Percentiles rank a stretch among this genome's conserved stretches.
Evolutionary conservation across 1,139 yeast species (phyloP).

Genomic region (Arxiozyma heterogenica): DNA sequence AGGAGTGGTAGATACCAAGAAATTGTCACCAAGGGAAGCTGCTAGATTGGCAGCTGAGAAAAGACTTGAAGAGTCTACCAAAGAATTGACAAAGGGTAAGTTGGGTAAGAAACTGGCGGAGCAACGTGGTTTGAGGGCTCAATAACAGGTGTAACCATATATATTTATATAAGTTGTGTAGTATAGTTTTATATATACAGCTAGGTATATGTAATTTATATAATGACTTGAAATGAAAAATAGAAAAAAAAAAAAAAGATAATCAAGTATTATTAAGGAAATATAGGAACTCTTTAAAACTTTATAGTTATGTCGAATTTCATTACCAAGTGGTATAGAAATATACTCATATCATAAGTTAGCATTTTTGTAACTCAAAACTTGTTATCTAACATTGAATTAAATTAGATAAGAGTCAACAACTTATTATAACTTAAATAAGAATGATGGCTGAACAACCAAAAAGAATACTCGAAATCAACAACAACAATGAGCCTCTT

Average conservation of each 20-base stretch:
- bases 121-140: slow-evolving; percentile 15
- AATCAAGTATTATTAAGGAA: not conserved
- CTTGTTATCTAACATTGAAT: too few relatives aligned
- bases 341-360: not conserved
- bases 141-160: not conserved
- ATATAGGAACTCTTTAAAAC: not conserved
- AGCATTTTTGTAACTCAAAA: too few relatives aligned
- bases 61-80: slow-evolving; percentile 19
- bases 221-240: not conserved
- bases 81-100: slow-evolving; percentile 21
- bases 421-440: too few relatives aligned
- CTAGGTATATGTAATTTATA: too few relatives aligned
- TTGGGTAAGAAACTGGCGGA: slow-evolving; percentile 25
- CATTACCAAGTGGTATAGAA: not conserved
- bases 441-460: not conserved
- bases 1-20: slow-evolving; percentile 2
- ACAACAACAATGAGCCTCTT: slow-evolving; percentile 19
- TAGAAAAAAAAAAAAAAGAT: too few relatives aligned
- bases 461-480: slow-evolving; percentile 18
- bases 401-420: not conserved
- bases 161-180: too few relatives aligned
- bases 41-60: slow-evolving; percentile 30
- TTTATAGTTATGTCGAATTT: too few relatives aligned
- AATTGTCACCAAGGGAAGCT: slow-evolving; percentile 25
- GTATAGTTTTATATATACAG: not conserved